Evolutionary conservation across 805 yeast genomes (phyloP), one percentile per base, ranked within the genome.

Genomic region (Myxozyma monticola): DNA sequence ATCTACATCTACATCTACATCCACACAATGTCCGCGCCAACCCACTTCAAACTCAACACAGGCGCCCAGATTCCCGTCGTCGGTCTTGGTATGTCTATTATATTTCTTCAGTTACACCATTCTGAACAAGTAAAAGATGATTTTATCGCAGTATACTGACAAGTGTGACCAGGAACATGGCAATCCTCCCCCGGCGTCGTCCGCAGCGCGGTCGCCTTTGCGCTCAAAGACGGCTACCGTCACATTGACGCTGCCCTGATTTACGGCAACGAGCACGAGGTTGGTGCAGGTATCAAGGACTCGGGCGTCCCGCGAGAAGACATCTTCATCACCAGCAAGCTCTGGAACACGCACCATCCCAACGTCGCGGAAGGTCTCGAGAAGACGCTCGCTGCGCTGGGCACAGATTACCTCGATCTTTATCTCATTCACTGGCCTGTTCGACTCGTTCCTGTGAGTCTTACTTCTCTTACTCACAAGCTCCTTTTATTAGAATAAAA

Each of bases 371-470:
- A 62, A n/a, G 86, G 85, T 4, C 68, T 86, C 33, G 76, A 79
- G 9, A 71, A 69, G 45, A 83, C 90, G 2, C 72, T 87, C 62
- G 60, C 72, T 56, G 79, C 82, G 62, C 71, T 87, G 54, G 81
- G 81, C 0, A 62, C 85, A 56, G 91, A 84, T 39, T 88, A 88
- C 62, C 83, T 88, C 45, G 96, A 88, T 65, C 71, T 86, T 51
- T 81, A 82, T 64, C 73, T 88, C 64, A 76, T 87, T 65, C 96
- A 88, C 68, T 88, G 93, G 93, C 96, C 96, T 4, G 76, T 77
- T 36, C 72, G 83, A 10, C 67, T 77, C 52, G 75, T 64, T 51
- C 66, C 72, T 14, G n/a, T n/a, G n/a, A n/a, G n/a, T 80, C 87
- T 20, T 85, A 80, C 80, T 79, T 76, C 59, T 69, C 67, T 29